Conservation (phyloP, 441 rosid genomes). For the Erodium texanum region DNA sequence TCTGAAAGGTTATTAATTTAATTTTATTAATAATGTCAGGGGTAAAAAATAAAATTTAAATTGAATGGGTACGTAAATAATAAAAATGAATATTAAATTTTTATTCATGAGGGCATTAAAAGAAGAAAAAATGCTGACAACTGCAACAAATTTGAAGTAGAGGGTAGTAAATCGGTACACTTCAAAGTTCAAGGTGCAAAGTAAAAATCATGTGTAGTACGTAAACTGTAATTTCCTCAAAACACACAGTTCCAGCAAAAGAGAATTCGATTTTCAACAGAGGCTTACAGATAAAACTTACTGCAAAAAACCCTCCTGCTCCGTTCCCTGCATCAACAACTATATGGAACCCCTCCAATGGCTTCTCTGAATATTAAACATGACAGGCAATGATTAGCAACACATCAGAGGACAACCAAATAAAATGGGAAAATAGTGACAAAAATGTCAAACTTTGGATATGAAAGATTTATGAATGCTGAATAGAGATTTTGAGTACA, state of each 20-base stretch:
- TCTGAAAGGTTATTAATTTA: neutral
- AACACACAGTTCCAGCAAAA: neutral
- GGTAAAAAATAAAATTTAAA: too few relatives aligned
- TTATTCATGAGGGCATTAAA: too few relatives aligned
- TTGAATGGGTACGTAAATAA: too few relatives aligned
- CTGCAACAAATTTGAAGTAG: too few relatives aligned
- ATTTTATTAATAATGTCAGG: too few relatives aligned
- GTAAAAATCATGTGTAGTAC: too few relatives aligned
- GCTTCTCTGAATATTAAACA: conserved; percentile 59
- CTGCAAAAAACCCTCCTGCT: conserved; percentile 97
- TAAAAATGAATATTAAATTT: too few relatives aligned
- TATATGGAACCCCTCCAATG: conserved; percentile 90
- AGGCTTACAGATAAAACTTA: conserved; percentile 34
- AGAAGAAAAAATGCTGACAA: too few relatives aligned
- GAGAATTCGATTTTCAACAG: neutral
- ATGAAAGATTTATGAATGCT: conserved; percentile 4
- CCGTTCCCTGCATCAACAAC: conserved; percentile 99
- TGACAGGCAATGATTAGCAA: conserved; percentile 23
- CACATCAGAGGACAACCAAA: conserved; percentile 6
- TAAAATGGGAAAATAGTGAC: neutral
- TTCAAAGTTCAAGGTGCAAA: too few relatives aligned
- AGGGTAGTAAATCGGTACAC: too few relatives aligned
- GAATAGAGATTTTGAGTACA: conserved; percentile 6
- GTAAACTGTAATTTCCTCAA: too few relatives aligned
- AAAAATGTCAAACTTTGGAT: neutral